Evolutionary conservation across 306 rosid species (phyloP), one percentile per base, ranked within the genome.

Genomic region (Ormosia emarginata): DNA sequence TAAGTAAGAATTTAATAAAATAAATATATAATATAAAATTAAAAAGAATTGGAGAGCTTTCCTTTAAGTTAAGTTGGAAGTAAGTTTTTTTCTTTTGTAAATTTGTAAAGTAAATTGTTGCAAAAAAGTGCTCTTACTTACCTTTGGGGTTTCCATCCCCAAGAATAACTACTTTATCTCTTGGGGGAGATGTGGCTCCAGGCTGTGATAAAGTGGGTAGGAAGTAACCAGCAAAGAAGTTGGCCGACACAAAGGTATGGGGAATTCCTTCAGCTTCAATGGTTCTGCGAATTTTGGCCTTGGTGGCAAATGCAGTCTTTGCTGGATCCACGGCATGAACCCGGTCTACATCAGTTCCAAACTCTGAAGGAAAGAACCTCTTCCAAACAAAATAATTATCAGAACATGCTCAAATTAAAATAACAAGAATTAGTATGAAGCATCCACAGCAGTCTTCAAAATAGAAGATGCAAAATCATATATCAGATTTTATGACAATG

Each of bases 331-430:
- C 86, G 0, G 67, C 71, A 57, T 79, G 17, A 14, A 6, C 62
- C 4, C 68, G 10, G n/a, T 80, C 90, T 71, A 64, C 83, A 47
- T 87, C 85, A 7, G 15, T 18, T 34, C 90, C 86, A 69, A 85
- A 89, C 52, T 85, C 90, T 0, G 89, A 87, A 8, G 89, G 88
- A 8, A 89, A n/a, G 30, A 89, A 89, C 44, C 90, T 85, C 90
- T 87, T 81, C 0, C 8, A 2, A 55, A 67, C 4, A 17, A 11
- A 17, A 37, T 14, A 32, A 24, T 40, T 41, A 59, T 30, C 12
- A 41, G 6, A 71, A 33, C 46, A 71, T 15, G 13, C 33, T 62
- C 47, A 36, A 6, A 3, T 0, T 64, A 63, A n/a, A n/a, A n/a
- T n/a, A n/a, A n/a, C n/a, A n/a, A n/a, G 8, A 63, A 6, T 66